These are phyloP conservation scores for Carex pumila DNA, from an alignment of 176 grass and related monocot genomes.

Conservation along the genomic window DNA sequence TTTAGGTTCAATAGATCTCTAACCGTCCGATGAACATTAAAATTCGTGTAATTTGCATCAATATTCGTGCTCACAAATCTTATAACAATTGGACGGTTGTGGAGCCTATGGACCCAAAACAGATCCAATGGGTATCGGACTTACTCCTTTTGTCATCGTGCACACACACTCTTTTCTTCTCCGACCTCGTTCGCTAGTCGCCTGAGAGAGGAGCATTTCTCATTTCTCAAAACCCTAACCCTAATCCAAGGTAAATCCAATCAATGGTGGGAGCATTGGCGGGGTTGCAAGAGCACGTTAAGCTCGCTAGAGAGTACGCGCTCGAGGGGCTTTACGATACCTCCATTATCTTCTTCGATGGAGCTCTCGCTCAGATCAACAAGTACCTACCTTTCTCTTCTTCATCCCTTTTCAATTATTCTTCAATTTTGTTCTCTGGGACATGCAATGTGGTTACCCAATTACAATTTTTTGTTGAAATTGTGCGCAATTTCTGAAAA, in stretches of 20 bases:
- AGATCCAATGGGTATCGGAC: too few species aligned
- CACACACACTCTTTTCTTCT: not conserved
- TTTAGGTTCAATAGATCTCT: too few species aligned
- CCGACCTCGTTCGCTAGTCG: not conserved
- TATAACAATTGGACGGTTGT: too few species aligned
- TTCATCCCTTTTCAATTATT: not conserved
- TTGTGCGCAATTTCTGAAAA: too few species aligned
- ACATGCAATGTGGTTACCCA: too few species aligned
- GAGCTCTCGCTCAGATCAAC: constrained; percentile 98
- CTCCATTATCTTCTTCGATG: constrained; percentile 99
- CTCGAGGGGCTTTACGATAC: constrained; percentile 98
- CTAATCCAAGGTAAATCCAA: not conserved
- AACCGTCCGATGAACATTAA: too few species aligned
- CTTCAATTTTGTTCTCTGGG: too few species aligned
- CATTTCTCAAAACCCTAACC: not conserved
- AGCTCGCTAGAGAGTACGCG: constrained; percentile 88
- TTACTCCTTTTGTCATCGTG: not conserved
- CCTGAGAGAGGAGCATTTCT: not conserved
- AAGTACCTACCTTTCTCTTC: constrained; percentile 44
- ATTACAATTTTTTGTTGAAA: too few species aligned
- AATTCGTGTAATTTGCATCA: too few species aligned
- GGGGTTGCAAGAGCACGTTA: constrained; percentile 93
- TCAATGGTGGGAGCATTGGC: constrained; percentile 57
- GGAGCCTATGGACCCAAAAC: too few species aligned
- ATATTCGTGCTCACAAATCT: too few species aligned